Conservation (phyloP, 1,284 basidiomycete genomes). For the Moniliophthora roreri region DNA sequence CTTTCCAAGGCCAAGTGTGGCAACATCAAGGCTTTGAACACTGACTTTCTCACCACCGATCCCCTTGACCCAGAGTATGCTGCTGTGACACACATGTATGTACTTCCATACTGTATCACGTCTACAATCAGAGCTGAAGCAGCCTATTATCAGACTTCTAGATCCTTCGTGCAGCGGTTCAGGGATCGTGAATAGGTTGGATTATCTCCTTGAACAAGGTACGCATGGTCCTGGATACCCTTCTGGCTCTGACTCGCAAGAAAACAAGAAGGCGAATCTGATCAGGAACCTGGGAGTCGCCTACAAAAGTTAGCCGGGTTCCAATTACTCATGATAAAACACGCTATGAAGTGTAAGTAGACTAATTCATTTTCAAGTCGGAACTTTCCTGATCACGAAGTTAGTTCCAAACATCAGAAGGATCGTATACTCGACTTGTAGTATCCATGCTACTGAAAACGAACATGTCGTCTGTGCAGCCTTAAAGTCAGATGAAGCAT, state of each 20-base stretch:
- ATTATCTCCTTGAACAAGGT: conserved; percentile 79
- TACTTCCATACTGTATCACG: conserved; percentile 7
- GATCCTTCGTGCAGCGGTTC: conserved; percentile 95
- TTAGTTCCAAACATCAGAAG: conserved; percentile 65
- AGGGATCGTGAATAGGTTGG: conserved; percentile 88
- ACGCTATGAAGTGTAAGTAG: conserved; percentile 88
- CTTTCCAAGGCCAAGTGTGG: conserved; percentile 73
- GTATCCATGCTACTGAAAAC: conserved; percentile 89
- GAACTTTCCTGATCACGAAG: conserved; percentile 27
- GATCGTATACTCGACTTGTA: conserved; percentile 97
- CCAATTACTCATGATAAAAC: conserved; percentile 91
- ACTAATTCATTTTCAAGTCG: conserved; percentile 92
- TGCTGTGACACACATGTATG: conserved; percentile 83
- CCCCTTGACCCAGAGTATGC: conserved; percentile 62
- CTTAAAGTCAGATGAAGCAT: conserved; percentile 69
- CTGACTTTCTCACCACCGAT: conserved; percentile 79
- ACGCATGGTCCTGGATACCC: conserved; percentile 13
- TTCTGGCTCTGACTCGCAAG: neutral
- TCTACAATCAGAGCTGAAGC: neutral
- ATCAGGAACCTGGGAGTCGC: conserved; percentile 63
- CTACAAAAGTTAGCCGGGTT: conserved; percentile 83
- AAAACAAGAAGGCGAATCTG: conserved; percentile 52
- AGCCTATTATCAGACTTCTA: conserved; percentile 55
- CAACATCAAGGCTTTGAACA: conserved; percentile 73
- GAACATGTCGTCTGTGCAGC: conserved; percentile 72